These are phyloP conservation scores for Cafeteria roenbergensis DNA, from an alignment of 108 stramenopile genomes.

Conservation along the genomic window DNA sequence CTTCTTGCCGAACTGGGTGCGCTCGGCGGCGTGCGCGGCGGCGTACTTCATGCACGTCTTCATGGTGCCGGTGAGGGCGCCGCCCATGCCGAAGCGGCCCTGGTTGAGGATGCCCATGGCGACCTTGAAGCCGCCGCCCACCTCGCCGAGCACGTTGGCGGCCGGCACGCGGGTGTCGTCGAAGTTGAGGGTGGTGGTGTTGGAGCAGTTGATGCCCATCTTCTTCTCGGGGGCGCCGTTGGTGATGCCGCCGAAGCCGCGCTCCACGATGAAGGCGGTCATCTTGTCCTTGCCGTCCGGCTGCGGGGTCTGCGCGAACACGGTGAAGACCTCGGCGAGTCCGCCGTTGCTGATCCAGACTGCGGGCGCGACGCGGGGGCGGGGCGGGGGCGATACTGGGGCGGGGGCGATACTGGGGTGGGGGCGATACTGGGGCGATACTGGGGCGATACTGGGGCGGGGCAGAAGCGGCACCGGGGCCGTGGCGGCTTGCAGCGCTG, in stretches of 20 bases:
- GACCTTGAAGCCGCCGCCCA: slow-evolving; percentile 17
- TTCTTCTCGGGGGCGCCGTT: slow-evolving; percentile 75
- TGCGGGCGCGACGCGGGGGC: too few relatives aligned
- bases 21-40: neutral
- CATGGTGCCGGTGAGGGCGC: slow-evolving; percentile 4
- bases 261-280: slow-evolving; percentile 80
- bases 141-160: slow-evolving; percentile 24
- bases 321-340: slow-evolving; percentile 65
- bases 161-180: slow-evolving; percentile 15
- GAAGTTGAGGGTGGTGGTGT: slow-evolving; percentile 11
- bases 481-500: too few relatives aligned
- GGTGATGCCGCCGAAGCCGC: slow-evolving; percentile 57
- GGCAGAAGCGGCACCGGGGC: too few relatives aligned
- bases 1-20: neutral
- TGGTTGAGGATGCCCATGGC: slow-evolving; percentile 18
- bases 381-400: too few relatives aligned
- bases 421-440: too few relatives aligned
- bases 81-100: slow-evolving; percentile 11
- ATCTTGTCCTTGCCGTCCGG: slow-evolving; percentile 58
- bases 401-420: too few relatives aligned
- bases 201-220: slow-evolving; percentile 49
- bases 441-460: too few relatives aligned
- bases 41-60: neutral
- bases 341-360: slow-evolving; percentile 85
- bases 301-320: slow-evolving; percentile 63